Evolutionary conservation across 768 basidiomycete genomes (phyloP).

Genomic region (Podaxis sp.): DNA sequence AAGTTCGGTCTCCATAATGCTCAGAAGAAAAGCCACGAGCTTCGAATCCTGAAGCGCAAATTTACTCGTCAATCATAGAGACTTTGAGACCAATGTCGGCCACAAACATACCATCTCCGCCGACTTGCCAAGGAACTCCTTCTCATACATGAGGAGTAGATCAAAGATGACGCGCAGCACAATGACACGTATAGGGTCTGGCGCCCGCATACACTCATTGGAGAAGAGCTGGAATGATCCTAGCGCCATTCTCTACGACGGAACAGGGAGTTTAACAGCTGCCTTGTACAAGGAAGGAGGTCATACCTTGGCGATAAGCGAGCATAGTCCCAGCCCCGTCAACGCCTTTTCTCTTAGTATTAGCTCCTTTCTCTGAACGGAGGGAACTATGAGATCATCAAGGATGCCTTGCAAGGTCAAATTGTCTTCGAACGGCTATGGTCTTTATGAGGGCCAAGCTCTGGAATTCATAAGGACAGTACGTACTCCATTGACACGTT

Average conservation of each 20-base stretch:
- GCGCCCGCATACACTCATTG: slow-evolving; percentile 73
- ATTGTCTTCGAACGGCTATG: slow-evolving; percentile 70
- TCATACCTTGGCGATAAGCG: slow-evolving; percentile 73
- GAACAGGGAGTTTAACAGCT: not conserved
- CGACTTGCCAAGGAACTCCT: slow-evolving; percentile 61
- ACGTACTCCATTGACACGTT: slow-evolving; percentile 86
- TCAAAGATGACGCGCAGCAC: slow-evolving; percentile 89
- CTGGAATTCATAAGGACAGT: slow-evolving; percentile 17
- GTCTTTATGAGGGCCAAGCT: slow-evolving; percentile 19
- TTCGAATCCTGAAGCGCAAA: slow-evolving; percentile 30
- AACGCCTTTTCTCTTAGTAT: slow-evolving; percentile 79
- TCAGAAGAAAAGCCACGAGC: slow-evolving; percentile 45
- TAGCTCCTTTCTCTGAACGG: slow-evolving; percentile 85
- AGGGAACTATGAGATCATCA: slow-evolving; percentile 84
- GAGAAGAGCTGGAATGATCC: slow-evolving; percentile 82
- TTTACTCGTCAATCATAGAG: not conserved
- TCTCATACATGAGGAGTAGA: slow-evolving; percentile 85
- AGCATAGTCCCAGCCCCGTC: slow-evolving; percentile 78
- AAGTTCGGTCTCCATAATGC: slow-evolving; percentile 26
- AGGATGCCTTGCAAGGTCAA: slow-evolving; percentile 81
- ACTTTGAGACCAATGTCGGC: not conserved
- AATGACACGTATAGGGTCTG: slow-evolving; percentile 73
- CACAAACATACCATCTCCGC: slow-evolving; percentile 38
- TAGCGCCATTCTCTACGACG: slow-evolving; percentile 55
- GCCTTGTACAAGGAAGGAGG: not conserved